Evolutionary conservation across 2,329 filamentous ascomycete genomes (phyloP).

Genomic region (Alternaria longipes): DNA sequence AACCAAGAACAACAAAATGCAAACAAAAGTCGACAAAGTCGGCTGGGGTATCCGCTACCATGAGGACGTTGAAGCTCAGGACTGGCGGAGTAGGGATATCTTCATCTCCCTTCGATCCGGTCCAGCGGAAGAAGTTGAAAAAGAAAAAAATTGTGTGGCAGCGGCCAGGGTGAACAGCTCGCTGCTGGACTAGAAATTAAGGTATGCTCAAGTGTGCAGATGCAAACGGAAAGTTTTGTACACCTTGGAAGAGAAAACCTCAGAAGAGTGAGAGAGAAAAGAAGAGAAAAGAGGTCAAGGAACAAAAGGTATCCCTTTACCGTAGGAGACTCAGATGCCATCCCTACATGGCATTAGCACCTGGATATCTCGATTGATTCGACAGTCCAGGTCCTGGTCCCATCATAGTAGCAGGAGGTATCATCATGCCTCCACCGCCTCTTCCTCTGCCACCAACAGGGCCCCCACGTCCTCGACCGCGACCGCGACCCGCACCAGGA

Average conservation of each 20-base stretch:
- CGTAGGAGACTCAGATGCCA: slow-evolving; percentile 1
- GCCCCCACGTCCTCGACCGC: slow-evolving; percentile 44
- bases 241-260: not conserved
- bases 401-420: slow-evolving; percentile 37
- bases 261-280: not conserved
- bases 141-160: not conserved
- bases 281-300: not conserved
- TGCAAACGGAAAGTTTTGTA: slow-evolving; percentile 5
- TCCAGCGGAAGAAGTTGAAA: slow-evolving; percentile 4
- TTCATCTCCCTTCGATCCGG: slow-evolving; percentile 1
- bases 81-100: not conserved
- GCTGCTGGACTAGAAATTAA: slow-evolving; percentile 18
- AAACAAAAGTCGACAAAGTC: not conserved
- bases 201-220: slow-evolving; percentile 11
- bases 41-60: slow-evolving; percentile 1
- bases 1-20: not conserved
- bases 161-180: not conserved
- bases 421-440: slow-evolving; percentile 43
- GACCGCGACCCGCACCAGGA: slow-evolving; percentile 57
- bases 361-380: slow-evolving; percentile 47
- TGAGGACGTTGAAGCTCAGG: slow-evolving; percentile 3
- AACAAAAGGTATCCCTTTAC: not conserved
- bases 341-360: slow-evolving; percentile 43
- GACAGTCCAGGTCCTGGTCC: slow-evolving; percentile 36
- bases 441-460: slow-evolving; percentile 25